Base-by-base conservation (phyloP, 2,329 filamentous ascomycete species). In the Venturia asperata region DNA sequence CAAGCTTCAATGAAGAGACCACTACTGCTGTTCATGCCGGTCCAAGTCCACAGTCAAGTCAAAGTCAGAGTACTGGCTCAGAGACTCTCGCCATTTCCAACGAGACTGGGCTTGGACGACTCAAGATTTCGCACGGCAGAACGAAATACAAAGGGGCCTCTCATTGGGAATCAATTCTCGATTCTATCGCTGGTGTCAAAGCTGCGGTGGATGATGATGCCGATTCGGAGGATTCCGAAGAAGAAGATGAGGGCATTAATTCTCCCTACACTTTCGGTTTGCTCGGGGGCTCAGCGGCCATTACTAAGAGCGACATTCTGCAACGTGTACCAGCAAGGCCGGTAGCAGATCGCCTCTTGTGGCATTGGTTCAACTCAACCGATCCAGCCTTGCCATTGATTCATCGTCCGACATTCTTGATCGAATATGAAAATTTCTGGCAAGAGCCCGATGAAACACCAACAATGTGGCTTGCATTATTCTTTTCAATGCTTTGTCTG, bases 101-200 rank as follows among this genome's bases (percentile, higher is more conserved):
- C 17, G 49, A 15, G 4, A 65, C 45, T 62, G 65, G 34, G 2
- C 64, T 66, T 66, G 66, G 66, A 17, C 34, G 47, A 9, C 65
- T 67, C 55, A 55, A 45, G 41, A 67, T 63, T 21, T 27, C 30
- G 13, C 62, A 67, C 19, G 52, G 49, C 9, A n/a, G 67, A 27
- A 56, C 62, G 21, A 56, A 39, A 24, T 67, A 65, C 52, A 41
- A 55, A 30, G 66, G 66, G 17, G 24, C 37, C 5, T 24, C 62
- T 5, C 66, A 67, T 47, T 67, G 66, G 66, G 65, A 67, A 52
- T 58, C 66, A 17, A 65, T 67, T 27, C 65, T 67, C n/a, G 63
- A 65, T 2, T 55, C 49, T 30, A 67, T 67, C 39, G 58, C 55
- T 17, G 64, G 64, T 11, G 39, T 66, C 19, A 55, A 60, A 49